phyloP scores from a whole-genome alignment of 305 asterid genomes.

The Rubia peregrina region DNA sequence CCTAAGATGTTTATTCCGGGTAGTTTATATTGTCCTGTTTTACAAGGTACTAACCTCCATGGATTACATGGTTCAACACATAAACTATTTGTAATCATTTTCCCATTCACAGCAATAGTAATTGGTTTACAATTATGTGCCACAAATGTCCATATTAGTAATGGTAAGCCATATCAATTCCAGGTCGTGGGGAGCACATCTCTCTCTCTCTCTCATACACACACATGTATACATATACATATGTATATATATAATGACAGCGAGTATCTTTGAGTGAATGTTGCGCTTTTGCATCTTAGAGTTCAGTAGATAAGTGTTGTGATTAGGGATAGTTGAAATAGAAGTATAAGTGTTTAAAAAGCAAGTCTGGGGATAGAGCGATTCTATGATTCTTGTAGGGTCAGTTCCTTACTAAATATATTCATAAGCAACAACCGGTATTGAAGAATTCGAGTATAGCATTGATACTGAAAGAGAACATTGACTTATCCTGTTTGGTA shows the following conservation, averaged over 20 bases:
- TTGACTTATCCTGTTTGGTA: not conserved
- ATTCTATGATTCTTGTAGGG: not conserved
- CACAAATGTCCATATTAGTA: not conserved
- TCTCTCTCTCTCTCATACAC: too few relatives aligned
- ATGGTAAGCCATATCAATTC: not conserved
- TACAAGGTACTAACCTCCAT: too few relatives aligned
- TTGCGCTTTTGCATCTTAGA: not conserved
- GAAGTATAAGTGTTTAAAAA: not conserved
- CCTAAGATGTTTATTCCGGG: too few relatives aligned
- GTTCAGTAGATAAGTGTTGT: not conserved
- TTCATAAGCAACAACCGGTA: not conserved
- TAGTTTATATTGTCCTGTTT: too few relatives aligned
- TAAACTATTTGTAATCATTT: too few relatives aligned
- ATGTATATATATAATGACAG: too few relatives aligned
- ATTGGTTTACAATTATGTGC: not conserved
- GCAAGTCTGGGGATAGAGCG: not conserved
- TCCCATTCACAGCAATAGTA: not conserved
- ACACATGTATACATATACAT: too few relatives aligned
- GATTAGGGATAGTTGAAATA: not conserved
- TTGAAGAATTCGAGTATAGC: not conserved
- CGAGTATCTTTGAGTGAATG: not conserved
- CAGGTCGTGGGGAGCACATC: not conserved
- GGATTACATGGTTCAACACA: too few relatives aligned
- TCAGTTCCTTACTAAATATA: not conserved
- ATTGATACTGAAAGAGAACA: not conserved